phyloP scores from a whole-genome alignment of 495 filamentous ascomycete species.

The Penicillium dipodomyicola region DNA sequence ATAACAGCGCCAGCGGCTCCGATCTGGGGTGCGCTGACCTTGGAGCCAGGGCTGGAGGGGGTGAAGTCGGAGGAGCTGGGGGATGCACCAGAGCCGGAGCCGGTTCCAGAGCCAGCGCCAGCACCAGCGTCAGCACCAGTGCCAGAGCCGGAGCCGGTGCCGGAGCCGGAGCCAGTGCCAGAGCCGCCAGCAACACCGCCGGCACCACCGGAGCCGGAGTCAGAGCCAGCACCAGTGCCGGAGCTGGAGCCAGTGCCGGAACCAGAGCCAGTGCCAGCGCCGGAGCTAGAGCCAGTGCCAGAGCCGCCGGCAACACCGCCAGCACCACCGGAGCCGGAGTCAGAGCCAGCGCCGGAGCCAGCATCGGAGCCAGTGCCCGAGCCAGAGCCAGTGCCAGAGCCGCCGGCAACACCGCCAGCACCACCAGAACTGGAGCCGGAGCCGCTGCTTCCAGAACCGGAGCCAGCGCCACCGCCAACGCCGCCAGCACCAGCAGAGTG shows the following conservation, averaged over 20 bases:
- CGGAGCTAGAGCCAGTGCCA: not conserved
- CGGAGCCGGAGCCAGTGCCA: not conserved
- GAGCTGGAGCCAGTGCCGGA: not conserved
- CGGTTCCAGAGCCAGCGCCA: not conserved
- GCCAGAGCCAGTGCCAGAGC: slow-evolving; percentile 4
- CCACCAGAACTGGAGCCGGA: not conserved
- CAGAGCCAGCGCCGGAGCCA: slow-evolving; percentile 10
- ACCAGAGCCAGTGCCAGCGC: not conserved
- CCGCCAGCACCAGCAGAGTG: not conserved
- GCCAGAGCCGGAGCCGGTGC: slow-evolving; percentile 2
- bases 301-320: not conserved
- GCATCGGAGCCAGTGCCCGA: not conserved
- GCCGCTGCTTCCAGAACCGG: slow-evolving; percentile 9
- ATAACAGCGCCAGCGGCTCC: slow-evolving; percentile 28
- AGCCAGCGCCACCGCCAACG: slow-evolving; percentile 11
- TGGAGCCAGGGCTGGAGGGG: slow-evolving; percentile 34
- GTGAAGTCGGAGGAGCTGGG: slow-evolving; percentile 27
- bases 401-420: too few species aligned
- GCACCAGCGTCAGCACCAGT: not conserved
- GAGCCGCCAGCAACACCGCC: too few species aligned
- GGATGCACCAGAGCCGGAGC: not conserved
- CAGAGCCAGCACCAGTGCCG: not conserved
- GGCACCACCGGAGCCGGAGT: not conserved
- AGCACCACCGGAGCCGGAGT: slow-evolving; percentile 2
- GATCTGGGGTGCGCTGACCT: slow-evolving; percentile 26